Base-by-base conservation (phyloP, 768 basidiomycete species). In the Termitomyces sp. region DNA sequence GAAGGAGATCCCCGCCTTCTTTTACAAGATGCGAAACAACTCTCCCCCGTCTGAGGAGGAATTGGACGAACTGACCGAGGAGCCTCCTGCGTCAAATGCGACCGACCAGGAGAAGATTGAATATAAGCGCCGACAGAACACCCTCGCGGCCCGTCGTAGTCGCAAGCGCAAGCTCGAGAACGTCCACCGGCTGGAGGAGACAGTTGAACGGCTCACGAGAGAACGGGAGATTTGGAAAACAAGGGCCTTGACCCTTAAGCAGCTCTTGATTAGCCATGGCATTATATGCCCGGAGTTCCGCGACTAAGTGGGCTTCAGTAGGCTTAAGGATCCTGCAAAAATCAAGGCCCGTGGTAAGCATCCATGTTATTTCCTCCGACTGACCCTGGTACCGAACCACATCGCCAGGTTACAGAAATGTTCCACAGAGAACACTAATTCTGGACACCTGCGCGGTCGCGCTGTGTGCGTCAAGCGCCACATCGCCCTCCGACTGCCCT, bases 61-160 rank as follows among this genome's bases (percentile, higher is more conserved):
- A 58, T 84, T 87, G 24, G 77, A 79, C 44, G 74, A 76, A 51
- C 70, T 75, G 22, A 71, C 68, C 19, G 76, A 77, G 14, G 72
- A 76, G 35, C 66, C 73, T 21, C 68, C 66, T 2, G 67, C 69
- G 14, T 64, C 70, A 12, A 74, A 80, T 12, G 73, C 78, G 0
- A 70, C 77, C 2, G 76, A 79, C 62, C 72, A 82, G 62, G 82
- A 87, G 65, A 84, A 85, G 60, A 88, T 89, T 59, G 86, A 84
- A 62, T 79, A 78, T 42, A 93, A 93, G 74, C 82, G 93, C 30
- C 78, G 85, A 9, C 84, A 86, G 71, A 96, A 96, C 62, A 93
- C 93, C 2, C 70, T 93, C 5, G 92, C 93, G 0, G 93, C 93
- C 6, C 81, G 93, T 2, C 80, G 87, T 30, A 87, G 84, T 64